Conservation (phyloP, 352 stramenopile genomes). For the Lagenidium giganteum region DNA sequence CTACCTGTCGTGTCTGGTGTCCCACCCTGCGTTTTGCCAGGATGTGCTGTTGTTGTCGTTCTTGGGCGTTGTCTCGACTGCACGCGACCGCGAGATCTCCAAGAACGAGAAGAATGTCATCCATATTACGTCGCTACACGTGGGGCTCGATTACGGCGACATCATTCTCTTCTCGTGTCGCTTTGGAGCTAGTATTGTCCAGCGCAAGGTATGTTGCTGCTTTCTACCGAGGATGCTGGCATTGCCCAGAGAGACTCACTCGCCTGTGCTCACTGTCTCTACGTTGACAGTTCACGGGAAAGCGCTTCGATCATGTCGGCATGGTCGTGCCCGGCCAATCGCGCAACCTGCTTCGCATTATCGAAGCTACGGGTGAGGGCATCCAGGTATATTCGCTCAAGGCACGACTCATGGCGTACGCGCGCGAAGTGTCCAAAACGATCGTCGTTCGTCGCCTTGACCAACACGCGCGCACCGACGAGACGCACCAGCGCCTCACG, state of each 20-base stretch:
- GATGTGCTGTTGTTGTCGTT: conserved; percentile 66
- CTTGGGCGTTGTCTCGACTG: conserved; percentile 47
- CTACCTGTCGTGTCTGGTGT: conserved; percentile 44
- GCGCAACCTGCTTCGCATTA: conserved; percentile 36
- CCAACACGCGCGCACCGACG: conserved; percentile 23
- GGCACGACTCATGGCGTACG: conserved; percentile 51
- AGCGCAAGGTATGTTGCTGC: conserved; percentile 74
- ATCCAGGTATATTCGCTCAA: conserved; percentile 71
- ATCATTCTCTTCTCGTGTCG: conserved; percentile 66
- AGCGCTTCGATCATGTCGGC: conserved; percentile 60
- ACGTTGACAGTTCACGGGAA: too few relatives aligned
- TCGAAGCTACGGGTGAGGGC: conserved; percentile 61
- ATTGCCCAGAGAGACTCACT: too few relatives aligned
- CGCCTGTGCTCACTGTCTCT: too few relatives aligned
- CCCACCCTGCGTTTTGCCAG: conserved; percentile 26
- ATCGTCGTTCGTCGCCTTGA: conserved; percentile 57
- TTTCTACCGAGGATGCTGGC: too few relatives aligned
- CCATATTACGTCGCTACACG: conserved; percentile 52
- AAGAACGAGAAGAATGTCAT: conserved; percentile 38
- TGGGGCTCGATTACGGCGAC: conserved; percentile 44
- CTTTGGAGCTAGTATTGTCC: conserved; percentile 56
- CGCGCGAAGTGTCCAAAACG: conserved; percentile 55
- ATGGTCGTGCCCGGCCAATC: conserved; percentile 57
- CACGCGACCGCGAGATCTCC: conserved; percentile 39
- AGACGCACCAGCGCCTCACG: conserved; percentile 26